These are phyloP conservation scores for Pilatotrama ljubarskyi DNA, from an alignment of 768 basidiomycete species.

Conservation along the genomic window DNA sequence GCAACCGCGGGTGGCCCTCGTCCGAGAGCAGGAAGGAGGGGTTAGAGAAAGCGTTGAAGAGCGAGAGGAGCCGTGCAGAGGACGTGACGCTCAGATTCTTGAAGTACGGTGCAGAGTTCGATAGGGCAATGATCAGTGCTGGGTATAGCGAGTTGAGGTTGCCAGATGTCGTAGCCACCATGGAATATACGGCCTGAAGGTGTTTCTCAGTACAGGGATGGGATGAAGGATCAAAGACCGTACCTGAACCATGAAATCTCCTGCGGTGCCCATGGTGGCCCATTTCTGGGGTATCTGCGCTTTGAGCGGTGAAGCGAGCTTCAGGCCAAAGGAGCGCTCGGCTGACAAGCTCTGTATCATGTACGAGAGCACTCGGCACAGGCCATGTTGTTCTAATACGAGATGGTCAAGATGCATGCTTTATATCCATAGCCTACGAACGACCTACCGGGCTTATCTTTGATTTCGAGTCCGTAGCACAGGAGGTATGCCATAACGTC, in stretches of 20 bases:
- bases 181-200: slow-evolving; percentile 79
- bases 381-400: slow-evolving; percentile 78
- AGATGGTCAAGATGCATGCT: not conserved
- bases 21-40: slow-evolving; percentile 89
- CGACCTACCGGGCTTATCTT: slow-evolving; percentile 84
- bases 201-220: slow-evolving; percentile 2
- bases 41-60: slow-evolving; percentile 90
- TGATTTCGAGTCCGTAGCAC: slow-evolving; percentile 82
- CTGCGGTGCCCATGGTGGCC: slow-evolving; percentile 68
- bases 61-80: slow-evolving; percentile 80
- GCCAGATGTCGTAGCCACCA: slow-evolving; percentile 87
- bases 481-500: slow-evolving; percentile 79
- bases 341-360: slow-evolving; percentile 90
- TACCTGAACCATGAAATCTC: slow-evolving; percentile 88
- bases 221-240: slow-evolving; percentile 27
- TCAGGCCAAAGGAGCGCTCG: slow-evolving; percentile 73
- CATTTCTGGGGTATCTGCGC: slow-evolving; percentile 75
- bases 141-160: slow-evolving; percentile 84
- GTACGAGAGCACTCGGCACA: slow-evolving; percentile 88
- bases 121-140: slow-evolving; percentile 85
- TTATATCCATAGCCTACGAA: not conserved
- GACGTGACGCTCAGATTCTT: slow-evolving; percentile 78
- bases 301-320: slow-evolving; percentile 64
- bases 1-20: slow-evolving; percentile 89
- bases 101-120: slow-evolving; percentile 87